Conservation (phyloP, 495 filamentous ascomycete genomes). For the Tuber indicum region DNA sequence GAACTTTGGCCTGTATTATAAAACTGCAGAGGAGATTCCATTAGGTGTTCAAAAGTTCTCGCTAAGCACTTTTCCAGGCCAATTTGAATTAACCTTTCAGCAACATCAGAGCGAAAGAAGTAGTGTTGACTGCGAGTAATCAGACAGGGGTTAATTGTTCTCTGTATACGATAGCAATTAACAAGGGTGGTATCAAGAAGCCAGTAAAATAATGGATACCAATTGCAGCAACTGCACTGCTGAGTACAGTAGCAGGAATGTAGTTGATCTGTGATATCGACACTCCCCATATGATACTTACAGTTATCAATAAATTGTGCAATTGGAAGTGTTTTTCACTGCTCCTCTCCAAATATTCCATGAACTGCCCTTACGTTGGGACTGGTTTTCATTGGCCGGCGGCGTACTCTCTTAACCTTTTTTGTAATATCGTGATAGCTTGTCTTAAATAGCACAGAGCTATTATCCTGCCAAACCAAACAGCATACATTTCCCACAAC, state of each 20-base stretch:
- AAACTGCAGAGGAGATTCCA: neutral
- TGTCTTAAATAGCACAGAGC: conserved; percentile 1
- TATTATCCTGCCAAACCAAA: conserved; percentile 8
- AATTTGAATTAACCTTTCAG: neutral
- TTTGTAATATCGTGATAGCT: neutral
- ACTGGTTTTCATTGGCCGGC: no score
- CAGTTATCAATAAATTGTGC: neutral
- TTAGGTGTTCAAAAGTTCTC: no score
- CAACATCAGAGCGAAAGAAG: neutral
- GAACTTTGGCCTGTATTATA: no score
- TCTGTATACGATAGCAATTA: neutral
- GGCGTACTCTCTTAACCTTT: neutral
- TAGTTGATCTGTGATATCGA: no score
- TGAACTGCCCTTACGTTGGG: no score
- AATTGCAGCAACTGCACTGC: conserved; percentile 14
- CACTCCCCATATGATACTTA: conserved; percentile 2
- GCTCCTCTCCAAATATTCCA: neutral
- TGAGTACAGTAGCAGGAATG: conserved; percentile 15
- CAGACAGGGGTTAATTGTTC: neutral
- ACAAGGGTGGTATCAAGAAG: conserved; percentile 29
- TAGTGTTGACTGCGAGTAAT: neutral
- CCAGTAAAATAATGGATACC: no score
- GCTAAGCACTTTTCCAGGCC: neutral
- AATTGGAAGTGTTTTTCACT: neutral
- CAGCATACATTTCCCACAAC: no score